Percentiles rank a stretch among this genome's conserved stretches.
phyloP scores from a whole-genome alignment of 805 yeast genomes.

The Candida pini region DNA sequence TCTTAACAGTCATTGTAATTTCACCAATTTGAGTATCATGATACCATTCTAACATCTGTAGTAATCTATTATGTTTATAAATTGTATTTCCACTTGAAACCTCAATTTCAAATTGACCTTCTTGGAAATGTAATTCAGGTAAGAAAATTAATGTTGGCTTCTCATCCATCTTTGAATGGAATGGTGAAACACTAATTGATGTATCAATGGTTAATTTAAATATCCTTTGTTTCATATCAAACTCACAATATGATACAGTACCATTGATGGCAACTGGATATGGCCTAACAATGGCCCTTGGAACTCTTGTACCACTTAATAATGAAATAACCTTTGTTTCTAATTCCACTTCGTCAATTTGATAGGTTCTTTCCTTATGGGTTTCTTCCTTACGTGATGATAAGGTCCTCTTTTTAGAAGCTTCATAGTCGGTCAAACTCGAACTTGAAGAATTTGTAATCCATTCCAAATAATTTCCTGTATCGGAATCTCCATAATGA shows the following conservation, averaged over 20 bases:
- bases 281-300: constrained; percentile 73
- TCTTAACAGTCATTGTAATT: constrained; percentile 15
- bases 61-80: constrained; percentile 43
- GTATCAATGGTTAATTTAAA: constrained; percentile 45
- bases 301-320: constrained; percentile 61
- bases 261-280: constrained; percentile 66
- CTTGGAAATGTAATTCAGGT: constrained; percentile 68
- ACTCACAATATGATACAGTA: constrained; percentile 43
- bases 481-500: constrained; percentile 12
- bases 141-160: constrained; percentile 58
- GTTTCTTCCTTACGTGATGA: background rate
- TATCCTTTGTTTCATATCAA: constrained; percentile 44
- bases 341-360: constrained; percentile 10
- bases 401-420: too few species aligned
- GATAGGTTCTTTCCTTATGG: background rate
- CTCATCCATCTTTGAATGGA: background rate
- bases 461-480: constrained; percentile 21
- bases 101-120: constrained; percentile 41
- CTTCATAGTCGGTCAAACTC: background rate
- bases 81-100: constrained; percentile 46
- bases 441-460: constrained; percentile 11
- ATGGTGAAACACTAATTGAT: constrained; percentile 8
- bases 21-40: constrained; percentile 36
- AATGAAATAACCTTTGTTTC: constrained; percentile 11
- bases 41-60: constrained; percentile 66